phyloP scores from a whole-genome alignment of 495 filamentous ascomycete species.

The Talaromyces ruber region DNA sequence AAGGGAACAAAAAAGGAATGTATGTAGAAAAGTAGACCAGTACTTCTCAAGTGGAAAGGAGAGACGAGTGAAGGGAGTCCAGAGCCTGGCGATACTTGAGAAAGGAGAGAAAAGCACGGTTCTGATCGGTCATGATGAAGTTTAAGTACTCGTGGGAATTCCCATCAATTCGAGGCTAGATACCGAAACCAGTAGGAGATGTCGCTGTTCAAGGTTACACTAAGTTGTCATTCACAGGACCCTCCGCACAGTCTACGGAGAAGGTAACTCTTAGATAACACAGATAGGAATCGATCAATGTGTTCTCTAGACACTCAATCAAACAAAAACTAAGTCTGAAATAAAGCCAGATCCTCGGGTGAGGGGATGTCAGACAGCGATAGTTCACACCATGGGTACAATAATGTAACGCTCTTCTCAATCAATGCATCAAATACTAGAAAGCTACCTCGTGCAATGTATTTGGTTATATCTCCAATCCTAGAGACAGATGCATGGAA shows the following conservation, averaged over 20 bases:
- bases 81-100: background rate
- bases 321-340: background rate
- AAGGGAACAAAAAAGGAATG: background rate
- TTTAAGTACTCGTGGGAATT: background rate
- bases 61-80: background rate
- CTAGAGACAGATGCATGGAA: background rate
- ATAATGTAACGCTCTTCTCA: background rate
- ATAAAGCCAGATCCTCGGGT: background rate
- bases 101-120: background rate
- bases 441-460: background rate
- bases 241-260: background rate
- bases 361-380: background rate
- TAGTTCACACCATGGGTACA: background rate
- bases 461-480: background rate
- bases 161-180: background rate
- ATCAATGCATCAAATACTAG: background rate
- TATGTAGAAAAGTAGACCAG: conserved; percentile 5
- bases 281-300: background rate
- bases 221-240: background rate
- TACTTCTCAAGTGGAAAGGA: conserved; percentile 2
- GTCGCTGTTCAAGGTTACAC: conserved; percentile 3
- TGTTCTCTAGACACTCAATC: background rate
- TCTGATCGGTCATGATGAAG: background rate
- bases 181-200: background rate
- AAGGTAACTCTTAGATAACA: background rate